phyloP scores from a whole-genome alignment of 2,329 filamentous ascomycete genomes.

The Fonsecaea monophora region DNA sequence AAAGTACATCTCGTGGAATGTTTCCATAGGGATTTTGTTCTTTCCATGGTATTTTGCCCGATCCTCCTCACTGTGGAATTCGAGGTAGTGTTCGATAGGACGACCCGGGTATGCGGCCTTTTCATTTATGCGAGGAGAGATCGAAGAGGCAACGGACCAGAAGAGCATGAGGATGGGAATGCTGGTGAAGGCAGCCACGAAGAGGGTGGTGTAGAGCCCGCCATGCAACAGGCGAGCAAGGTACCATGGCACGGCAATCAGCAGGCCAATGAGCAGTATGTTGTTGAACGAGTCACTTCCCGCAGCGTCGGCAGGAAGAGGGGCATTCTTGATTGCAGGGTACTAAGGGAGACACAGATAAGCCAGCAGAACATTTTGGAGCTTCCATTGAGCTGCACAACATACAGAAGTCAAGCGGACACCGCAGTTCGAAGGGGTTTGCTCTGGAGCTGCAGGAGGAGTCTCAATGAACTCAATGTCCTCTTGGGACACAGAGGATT shows the following conservation, averaged over 20 bases:
- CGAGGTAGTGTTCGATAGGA: conserved; percentile 83
- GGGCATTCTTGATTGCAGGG: conserved; percentile 89
- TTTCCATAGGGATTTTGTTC: conserved; percentile 74
- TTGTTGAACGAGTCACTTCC: conserved; percentile 90
- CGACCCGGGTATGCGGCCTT: conserved; percentile 86
- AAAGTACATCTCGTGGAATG: conserved; percentile 98
- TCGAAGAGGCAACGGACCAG: conserved; percentile 80
- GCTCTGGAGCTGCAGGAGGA: conserved; percentile 61
- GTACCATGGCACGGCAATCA: conserved; percentile 77
- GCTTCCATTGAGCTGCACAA: conserved; percentile 26
- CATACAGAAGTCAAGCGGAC: conserved; percentile 67
- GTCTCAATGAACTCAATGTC: conserved; percentile 65
- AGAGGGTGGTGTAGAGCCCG: conserved; percentile 83
- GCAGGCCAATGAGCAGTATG: conserved; percentile 71
- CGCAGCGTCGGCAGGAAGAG: conserved; percentile 86
- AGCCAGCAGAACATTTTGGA: conserved; percentile 1
- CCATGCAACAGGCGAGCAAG: conserved; percentile 82
- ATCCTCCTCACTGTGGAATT: conserved; percentile 56
- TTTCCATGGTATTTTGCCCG: conserved; percentile 56
- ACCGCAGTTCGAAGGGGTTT: conserved; percentile 63
- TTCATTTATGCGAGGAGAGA: conserved; percentile 89
- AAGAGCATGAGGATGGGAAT: conserved; percentile 80
- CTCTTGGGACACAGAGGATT: conserved; percentile 54
- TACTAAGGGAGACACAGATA: conserved; percentile 61
- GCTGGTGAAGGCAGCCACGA: conserved; percentile 80